Evolutionary conservation across 257 asterid species (phyloP), one percentile per base, ranked within the genome.

Genomic region (Echites panduratus): DNA sequence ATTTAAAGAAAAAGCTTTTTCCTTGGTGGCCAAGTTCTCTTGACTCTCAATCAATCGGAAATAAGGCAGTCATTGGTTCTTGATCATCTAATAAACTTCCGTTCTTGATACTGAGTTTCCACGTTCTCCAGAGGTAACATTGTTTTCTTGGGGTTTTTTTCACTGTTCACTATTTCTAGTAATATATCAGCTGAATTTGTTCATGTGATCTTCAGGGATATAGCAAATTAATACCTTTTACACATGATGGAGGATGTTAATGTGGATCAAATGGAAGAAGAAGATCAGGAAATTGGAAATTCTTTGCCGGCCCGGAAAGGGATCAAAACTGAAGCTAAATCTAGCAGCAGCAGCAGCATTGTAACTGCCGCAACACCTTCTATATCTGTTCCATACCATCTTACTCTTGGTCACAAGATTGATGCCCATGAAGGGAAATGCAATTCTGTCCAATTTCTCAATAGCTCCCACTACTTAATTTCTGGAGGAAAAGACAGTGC

Each of bases 371-470:
- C 43, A 6, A 27, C 27, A 5, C 58, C n/a, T 9, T 4, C 71
- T 14, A 16, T 45, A 26, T n/a, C 27, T 27, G 61, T 43, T 50
- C 70, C 70, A 27, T 11, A 45, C 47, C 52, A 62, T 44, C 70
- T 73, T 50, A 50, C 56, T 50, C 56, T 50, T 19, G 47, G 58
- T 22, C 76, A 73, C 76, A 73, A 62, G 67, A 73, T 73, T 73
- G 12, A 44, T 57, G 76, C 70, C 38, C 61, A 72, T n/a, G 7
- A 45, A 43, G 76, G 35, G 57, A 20, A 63, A 73, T 73, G 77
- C 65, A 64, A 48, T 45, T 73, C 77, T 50, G 19, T 73, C 40
- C 29, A 27, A 64, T 73, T 64, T 49, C 77, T 73, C 41, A 63
- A 49, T 27, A 73, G 20, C 26, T 62, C 77, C 49, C 27, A 48